Percentiles rank a stretch among this genome's conserved stretches.
phyloP scores from a whole-genome alignment of 2,329 filamentous ascomycete genomes.

The Colletotrichum eremochloae region DNA sequence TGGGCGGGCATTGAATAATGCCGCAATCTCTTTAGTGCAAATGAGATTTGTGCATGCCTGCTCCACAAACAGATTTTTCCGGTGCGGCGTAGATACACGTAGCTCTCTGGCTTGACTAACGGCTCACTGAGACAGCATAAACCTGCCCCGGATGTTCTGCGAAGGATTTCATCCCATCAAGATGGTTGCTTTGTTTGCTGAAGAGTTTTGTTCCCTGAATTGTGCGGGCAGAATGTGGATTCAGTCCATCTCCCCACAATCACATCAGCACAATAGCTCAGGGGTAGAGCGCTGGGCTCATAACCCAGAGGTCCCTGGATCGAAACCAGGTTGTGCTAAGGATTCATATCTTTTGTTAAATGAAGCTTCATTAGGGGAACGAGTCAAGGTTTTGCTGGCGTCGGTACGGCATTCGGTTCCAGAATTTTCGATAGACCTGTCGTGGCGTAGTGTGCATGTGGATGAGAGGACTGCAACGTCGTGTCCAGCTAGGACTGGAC shows the following conservation, averaged over 20 bases:
- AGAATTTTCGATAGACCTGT: neutral
- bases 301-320: slow-evolving; percentile 42
- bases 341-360: neutral
- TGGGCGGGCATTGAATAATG: too few relatives aligned
- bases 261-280: slow-evolving; percentile 18
- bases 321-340: neutral
- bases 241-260: neutral
- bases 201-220: neutral
- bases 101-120: too few relatives aligned
- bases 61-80: neutral
- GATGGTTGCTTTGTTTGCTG: accelerated
- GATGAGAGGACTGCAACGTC: slow-evolving; percentile 58
- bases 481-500: slow-evolving; percentile 57
- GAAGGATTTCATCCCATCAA: neutral
- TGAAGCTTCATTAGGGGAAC: too few relatives aligned
- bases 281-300: slow-evolving; percentile 41
- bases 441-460: neutral
- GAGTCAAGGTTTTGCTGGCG: neutral
- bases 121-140: too few relatives aligned
- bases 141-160: neutral
- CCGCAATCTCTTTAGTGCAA: too few relatives aligned
- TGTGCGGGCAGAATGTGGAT: accelerated
- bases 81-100: too few relatives aligned
- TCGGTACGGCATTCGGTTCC: neutral
- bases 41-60: neutral